Evolutionary conservation across 345 rosid genomes (phyloP), one percentile per base, ranked within the genome.

Genomic region (Citrus medica): DNA sequence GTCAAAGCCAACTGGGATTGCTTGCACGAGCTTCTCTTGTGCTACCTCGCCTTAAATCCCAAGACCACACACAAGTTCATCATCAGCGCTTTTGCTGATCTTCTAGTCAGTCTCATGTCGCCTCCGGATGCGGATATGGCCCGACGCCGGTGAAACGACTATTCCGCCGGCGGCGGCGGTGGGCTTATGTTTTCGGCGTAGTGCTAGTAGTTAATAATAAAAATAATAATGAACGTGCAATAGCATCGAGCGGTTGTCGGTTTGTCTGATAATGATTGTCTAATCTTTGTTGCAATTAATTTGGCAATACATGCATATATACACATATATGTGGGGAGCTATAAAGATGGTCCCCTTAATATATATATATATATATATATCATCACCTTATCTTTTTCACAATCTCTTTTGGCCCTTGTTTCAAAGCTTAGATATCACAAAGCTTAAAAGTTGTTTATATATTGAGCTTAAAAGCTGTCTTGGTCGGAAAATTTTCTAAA

Each of bases 51-150:
- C 4, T 79, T 95, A 66, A 95, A 95, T 82, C 94, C 97, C 1
- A 79, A 79, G 82, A 88, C 78, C 61, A 85, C 89, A 0, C 99
- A 93, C 81, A 89, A 90, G 81, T 89, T 84, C 74, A 87, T 95
- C 61, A 83, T 91, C 46, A 85, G 88, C 10, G 99, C 99, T 33
- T 95, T 95, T 61, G 86, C 97, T 67, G 98, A 92, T 82, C 90
- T 92, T 76, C 81, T 95, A 7, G 90, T 90, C 37, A 87, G 87
- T 77, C 90, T 95, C 46, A 83, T 92, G 89, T 86, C 91, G 27
- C 28, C 78, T 25, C 17, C 65, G 27, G 32, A 71, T 58, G 53
- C 37, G 35, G 70, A 63, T 5, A 48, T 66, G 25, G 0, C 22
- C 58, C 17, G 17, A 60, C 12, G 71, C 76, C 32, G 68, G 65